A percentile compares a stretch with the other conserved stretches of the same genome.
Conservation (phyloP, 371 early-diverging fungal species). For the Mortierella sp. region DNA sequence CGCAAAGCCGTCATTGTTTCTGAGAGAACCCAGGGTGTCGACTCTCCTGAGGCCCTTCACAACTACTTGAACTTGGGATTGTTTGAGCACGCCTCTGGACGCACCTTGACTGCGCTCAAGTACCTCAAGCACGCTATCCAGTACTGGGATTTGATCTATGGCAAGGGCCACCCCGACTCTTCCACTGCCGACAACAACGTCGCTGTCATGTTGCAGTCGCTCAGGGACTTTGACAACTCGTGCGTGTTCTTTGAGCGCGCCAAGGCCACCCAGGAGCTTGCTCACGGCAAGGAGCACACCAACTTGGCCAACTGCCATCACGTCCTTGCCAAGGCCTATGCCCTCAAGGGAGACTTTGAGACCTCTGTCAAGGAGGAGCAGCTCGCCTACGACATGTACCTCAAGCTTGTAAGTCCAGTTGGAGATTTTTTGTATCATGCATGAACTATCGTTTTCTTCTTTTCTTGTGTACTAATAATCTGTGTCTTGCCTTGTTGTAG, state of each 20-base stretch:
- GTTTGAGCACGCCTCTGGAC: conserved; percentile 88
- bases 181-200: conserved; percentile 90
- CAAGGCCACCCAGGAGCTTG: conserved; percentile 71
- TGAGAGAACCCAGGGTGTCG: conserved; percentile 90
- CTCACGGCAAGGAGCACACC: conserved; percentile 84
- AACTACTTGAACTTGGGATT: conserved; percentile 86
- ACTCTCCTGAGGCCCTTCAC: conserved; percentile 91
- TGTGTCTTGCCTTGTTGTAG: conserved; percentile 40
- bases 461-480: background rate
- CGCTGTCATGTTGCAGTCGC: conserved; percentile 87
- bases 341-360: conserved; percentile 82
- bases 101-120: conserved; percentile 82
- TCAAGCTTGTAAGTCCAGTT: conserved; percentile 59
- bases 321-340: conserved; percentile 82
- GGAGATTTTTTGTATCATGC: background rate
- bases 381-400: conserved; percentile 78
- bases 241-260: conserved; percentile 84
- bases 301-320: conserved; percentile 82
- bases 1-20: conserved; percentile 89
- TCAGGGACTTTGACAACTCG: conserved; percentile 75
- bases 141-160: conserved; percentile 86
- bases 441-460: background rate
- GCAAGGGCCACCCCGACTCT: conserved; percentile 85
- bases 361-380: conserved; percentile 82
- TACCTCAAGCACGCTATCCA: conserved; percentile 86